These are phyloP conservation scores for Lentinula edodes DNA, from an alignment of 768 basidiomycete genomes.

Conservation along the genomic window DNA sequence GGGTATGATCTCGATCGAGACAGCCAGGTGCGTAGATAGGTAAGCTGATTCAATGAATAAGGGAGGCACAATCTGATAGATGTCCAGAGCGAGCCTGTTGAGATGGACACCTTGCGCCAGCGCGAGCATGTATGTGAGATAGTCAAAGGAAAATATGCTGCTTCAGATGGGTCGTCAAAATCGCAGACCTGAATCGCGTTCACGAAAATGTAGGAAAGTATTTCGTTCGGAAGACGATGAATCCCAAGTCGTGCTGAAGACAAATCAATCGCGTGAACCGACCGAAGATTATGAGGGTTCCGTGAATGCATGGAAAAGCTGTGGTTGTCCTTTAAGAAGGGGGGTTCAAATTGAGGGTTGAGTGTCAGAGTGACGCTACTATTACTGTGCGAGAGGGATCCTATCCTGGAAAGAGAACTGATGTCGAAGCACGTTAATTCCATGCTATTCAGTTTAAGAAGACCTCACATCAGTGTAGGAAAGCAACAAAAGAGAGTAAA, in stretches of 20 bases:
- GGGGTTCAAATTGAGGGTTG: background rate
- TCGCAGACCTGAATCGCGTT: constrained; percentile 19
- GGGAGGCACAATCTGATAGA: constrained; percentile 43
- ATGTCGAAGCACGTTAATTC: background rate
- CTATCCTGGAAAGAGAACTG: background rate
- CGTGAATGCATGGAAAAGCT: background rate
- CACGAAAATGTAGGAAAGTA: constrained; percentile 29
- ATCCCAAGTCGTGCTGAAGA: background rate
- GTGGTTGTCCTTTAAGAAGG: background rate
- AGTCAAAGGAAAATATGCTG: constrained; percentile 18
- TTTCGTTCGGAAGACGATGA: constrained; percentile 28
- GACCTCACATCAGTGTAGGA: background rate
- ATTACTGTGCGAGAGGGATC: background rate
- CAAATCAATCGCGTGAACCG: background rate
- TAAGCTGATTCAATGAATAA: constrained; percentile 28
- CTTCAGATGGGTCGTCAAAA: constrained; percentile 19
- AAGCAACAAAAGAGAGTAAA: background rate
- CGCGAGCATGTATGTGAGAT: constrained; percentile 45
- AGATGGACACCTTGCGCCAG: constrained; percentile 45
- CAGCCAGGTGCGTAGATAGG: constrained; percentile 32
- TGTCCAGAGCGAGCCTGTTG: constrained; percentile 44
- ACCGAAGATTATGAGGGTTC: background rate
- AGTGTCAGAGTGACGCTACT: background rate
- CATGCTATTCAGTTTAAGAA: too few species aligned
- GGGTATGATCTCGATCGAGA: constrained; percentile 39